Percentiles rank a stretch among this genome's conserved stretches.
phyloP scores from a whole-genome alignment of 2,329 filamentous ascomycete species.

The Cryphonectria nitschkei region DNA sequence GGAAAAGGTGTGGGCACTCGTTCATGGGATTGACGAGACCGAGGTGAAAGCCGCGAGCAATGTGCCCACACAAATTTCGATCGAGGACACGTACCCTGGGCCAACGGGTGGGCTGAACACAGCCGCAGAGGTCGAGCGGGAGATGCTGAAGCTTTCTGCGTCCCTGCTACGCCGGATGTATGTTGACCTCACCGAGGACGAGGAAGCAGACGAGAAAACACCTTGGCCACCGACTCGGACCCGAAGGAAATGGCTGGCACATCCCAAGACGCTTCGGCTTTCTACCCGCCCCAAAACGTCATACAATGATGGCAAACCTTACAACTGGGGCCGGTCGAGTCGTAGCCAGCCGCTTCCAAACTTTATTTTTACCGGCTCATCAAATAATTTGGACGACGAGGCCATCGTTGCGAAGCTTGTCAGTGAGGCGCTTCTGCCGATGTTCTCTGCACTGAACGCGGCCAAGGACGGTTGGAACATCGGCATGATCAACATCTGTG shows the following conservation, averaged over 20 bases:
- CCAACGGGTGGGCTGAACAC: constrained; percentile 66
- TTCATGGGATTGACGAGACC: constrained; percentile 79
- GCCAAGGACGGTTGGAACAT: constrained; percentile 74
- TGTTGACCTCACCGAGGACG: constrained; percentile 67
- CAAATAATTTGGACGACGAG: constrained; percentile 55
- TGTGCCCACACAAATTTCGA: constrained; percentile 85
- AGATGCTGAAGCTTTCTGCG: constrained; percentile 68
- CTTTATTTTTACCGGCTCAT: constrained; percentile 64
- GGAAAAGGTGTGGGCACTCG: constrained; percentile 71
- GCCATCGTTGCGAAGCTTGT: constrained; percentile 70
- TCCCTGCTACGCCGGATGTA: constrained; percentile 81
- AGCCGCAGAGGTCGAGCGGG: constrained; percentile 64
- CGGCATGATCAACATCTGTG: constrained; percentile 83
- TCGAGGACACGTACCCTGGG: constrained; percentile 80
- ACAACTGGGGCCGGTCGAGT: constrained; percentile 72
- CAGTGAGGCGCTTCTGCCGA: constrained; percentile 66
- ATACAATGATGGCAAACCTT: constrained; percentile 48
- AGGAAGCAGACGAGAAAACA: constrained; percentile 42
- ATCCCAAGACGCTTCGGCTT: constrained; percentile 79
- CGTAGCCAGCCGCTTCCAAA: constrained; percentile 73
- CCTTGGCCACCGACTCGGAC: constrained; percentile 15
- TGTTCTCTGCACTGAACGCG: constrained; percentile 76
- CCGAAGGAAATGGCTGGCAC: constrained; percentile 69
- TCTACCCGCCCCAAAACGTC: constrained; percentile 65
- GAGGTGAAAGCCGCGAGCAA: constrained; percentile 73